These are phyloP conservation scores for Yamadazyma siamensis DNA, from an alignment of 1,139 yeast genomes.

Conservation along the genomic window DNA sequence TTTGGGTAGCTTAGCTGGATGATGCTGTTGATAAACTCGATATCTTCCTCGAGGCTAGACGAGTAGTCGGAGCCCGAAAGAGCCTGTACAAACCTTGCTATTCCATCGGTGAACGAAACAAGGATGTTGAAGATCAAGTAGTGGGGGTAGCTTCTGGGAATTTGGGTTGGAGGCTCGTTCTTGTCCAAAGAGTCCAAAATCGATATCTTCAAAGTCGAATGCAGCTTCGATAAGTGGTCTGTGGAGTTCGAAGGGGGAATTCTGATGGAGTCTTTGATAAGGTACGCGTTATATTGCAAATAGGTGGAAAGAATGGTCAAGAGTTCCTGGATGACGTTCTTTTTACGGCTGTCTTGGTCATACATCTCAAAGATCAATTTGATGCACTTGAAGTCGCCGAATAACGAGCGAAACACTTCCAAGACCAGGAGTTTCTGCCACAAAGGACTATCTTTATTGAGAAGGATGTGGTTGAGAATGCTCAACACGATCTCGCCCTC, in stretches of 20 bases:
- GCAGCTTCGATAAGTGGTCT: constrained; percentile 21
- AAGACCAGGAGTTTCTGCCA: constrained; percentile 77
- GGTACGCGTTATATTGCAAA: constrained; percentile 25
- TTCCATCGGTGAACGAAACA: constrained; percentile 62
- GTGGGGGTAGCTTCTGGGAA: constrained; percentile 61
- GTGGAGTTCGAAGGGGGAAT: constrained; percentile 6
- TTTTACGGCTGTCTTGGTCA: constrained; percentile 56
- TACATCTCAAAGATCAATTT: constrained; percentile 55
- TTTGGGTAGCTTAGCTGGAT: constrained; percentile 44
- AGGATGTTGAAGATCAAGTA: constrained; percentile 57
- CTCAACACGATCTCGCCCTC: constrained; percentile 83
- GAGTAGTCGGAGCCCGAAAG: constrained; percentile 28
- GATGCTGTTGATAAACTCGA: constrained; percentile 37
- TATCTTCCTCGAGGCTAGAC: constrained; percentile 28
- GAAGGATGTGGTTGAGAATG: constrained; percentile 63
- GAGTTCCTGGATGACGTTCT: constrained; percentile 60
- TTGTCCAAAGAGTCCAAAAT: constrained; percentile 78
- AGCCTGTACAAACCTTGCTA: constrained; percentile 52
- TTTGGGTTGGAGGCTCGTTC: constrained; percentile 57
- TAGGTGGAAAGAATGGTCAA: constrained; percentile 42
- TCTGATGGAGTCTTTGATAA: constrained; percentile 27
- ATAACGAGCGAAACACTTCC: constrained; percentile 65
- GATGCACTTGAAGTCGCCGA: constrained; percentile 53
- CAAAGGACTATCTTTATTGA: constrained; percentile 18
- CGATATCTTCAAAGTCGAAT: constrained; percentile 45